Evolutionary conservation across 2,329 filamentous ascomycete species (phyloP).

Genomic region (Phialemonium atrogriseum): DNA sequence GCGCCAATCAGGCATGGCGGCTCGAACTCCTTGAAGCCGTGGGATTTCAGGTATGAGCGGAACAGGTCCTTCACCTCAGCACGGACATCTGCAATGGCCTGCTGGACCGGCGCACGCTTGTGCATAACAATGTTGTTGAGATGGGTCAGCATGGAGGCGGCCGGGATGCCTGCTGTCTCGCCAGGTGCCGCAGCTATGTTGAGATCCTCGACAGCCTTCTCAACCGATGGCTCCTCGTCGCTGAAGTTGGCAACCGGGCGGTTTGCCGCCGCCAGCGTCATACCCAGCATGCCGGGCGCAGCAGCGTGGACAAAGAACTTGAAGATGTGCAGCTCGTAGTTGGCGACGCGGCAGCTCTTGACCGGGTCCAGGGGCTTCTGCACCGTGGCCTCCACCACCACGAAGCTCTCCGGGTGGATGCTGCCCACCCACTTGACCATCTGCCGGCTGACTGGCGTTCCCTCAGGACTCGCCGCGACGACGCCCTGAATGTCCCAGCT

Average conservation of each 20-base stretch:
- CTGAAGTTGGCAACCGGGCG: conserved; percentile 48
- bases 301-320: conserved; percentile 73
- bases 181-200: conserved; percentile 20
- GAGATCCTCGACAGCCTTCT: conserved; percentile 23
- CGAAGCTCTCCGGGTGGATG: conserved; percentile 72
- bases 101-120: conserved; percentile 83
- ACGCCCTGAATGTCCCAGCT: conserved; percentile 79
- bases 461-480: conserved; percentile 57
- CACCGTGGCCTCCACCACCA: conserved; percentile 72
- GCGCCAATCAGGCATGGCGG: conserved; percentile 84
- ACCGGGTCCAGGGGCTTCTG: conserved; percentile 79
- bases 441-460: conserved; percentile 59
- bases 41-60: conserved; percentile 58
- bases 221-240: conserved; percentile 41
- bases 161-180: conserved; percentile 43
- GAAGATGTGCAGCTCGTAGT: conserved; percentile 79
- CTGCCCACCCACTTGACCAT: conserved; percentile 90
- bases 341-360: conserved; percentile 73
- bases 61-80: conserved; percentile 31
- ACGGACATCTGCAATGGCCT: conserved; percentile 59
- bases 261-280: conserved; percentile 49
- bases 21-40: conserved; percentile 76
- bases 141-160: conserved; percentile 74
- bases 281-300: conserved; percentile 47
- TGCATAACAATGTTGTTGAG: conserved; percentile 91